A percentile compares a stretch with the other conserved stretches of the same genome.
These are phyloP conservation scores for Delphinella strobiligena DNA, from an alignment of 2,329 filamentous ascomycete species.

Conservation along the genomic window DNA sequence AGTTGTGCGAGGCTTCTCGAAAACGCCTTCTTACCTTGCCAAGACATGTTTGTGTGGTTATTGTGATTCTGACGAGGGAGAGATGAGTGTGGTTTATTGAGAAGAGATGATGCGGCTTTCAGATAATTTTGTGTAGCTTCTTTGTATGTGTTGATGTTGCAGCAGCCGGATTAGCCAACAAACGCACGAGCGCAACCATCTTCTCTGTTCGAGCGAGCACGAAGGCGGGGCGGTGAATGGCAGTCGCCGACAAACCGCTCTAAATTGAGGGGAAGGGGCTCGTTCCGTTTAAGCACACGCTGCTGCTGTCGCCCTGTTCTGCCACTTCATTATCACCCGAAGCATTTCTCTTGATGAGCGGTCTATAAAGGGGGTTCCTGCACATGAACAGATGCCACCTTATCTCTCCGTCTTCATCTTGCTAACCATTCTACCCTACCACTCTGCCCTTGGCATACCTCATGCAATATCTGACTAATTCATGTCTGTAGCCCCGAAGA, in stretches of 20 bases:
- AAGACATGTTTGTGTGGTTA: constrained; percentile 47
- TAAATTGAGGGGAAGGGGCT: neutral
- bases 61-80: constrained; percentile 2
- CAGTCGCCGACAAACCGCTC: neutral
- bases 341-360: neutral
- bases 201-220: neutral
- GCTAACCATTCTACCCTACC: no score
- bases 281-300: neutral
- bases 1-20: neutral
- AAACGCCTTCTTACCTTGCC: constrained; percentile 53
- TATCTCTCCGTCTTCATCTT: no score
- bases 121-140: neutral
- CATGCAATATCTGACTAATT: no score
- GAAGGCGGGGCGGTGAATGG: neutral
- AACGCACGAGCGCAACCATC: neutral
- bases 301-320: neutral
- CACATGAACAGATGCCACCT: no score
- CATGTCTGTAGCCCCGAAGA: no score
- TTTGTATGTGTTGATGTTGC: neutral
- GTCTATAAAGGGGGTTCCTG: neutral
- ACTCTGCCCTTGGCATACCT: no score
- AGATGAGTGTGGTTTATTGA: constrained; percentile 4
- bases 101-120: no score
- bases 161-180: neutral
- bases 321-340: no score